These are phyloP conservation scores for Sanghuangporus baumii DNA, from an alignment of 1,284 basidiomycete genomes.

Conservation along the genomic window DNA sequence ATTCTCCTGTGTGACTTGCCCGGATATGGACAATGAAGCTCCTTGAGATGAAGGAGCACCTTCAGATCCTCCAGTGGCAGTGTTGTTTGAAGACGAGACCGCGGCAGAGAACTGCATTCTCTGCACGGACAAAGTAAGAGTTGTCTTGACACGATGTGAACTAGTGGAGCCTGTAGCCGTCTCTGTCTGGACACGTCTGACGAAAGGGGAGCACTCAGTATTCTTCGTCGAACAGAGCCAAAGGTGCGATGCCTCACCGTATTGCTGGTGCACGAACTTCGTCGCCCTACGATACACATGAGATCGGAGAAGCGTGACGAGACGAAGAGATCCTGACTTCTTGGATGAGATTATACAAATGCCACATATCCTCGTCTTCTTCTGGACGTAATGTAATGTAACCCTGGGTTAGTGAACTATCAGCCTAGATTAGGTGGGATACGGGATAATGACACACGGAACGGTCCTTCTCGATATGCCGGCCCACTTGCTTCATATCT, in stretches of 20 bases:
- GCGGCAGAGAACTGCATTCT: constrained; percentile 31
- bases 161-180: constrained; percentile 92
- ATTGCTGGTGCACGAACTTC: constrained; percentile 86
- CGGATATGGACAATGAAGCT: constrained; percentile 82
- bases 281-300: constrained; percentile 54
- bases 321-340: constrained; percentile 30
- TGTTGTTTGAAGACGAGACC: constrained; percentile 45
- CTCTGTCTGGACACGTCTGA: constrained; percentile 68
- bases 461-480: constrained; percentile 74
- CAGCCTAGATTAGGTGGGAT: neutral
- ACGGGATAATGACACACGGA: constrained; percentile 44
- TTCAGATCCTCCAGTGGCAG: constrained; percentile 35
- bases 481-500: constrained; percentile 70
- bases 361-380: constrained; percentile 99
- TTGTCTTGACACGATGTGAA: constrained; percentile 82
- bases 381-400: constrained; percentile 88
- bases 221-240: neutral
- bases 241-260: constrained; percentile 40
- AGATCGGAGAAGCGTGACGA: constrained; percentile 8
- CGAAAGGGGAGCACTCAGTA: constrained; percentile 3
- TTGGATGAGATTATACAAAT: constrained; percentile 96
- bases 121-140: constrained; percentile 79
- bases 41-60: constrained; percentile 35
- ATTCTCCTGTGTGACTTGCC: constrained; percentile 88
- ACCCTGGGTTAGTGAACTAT: constrained; percentile 46